A percentile compares a stretch with the other conserved stretches of the same genome.
phyloP scores from a whole-genome alignment of 2,329 filamentous ascomycete species.

The Stagonosporopsis cucurbitacearum region DNA sequence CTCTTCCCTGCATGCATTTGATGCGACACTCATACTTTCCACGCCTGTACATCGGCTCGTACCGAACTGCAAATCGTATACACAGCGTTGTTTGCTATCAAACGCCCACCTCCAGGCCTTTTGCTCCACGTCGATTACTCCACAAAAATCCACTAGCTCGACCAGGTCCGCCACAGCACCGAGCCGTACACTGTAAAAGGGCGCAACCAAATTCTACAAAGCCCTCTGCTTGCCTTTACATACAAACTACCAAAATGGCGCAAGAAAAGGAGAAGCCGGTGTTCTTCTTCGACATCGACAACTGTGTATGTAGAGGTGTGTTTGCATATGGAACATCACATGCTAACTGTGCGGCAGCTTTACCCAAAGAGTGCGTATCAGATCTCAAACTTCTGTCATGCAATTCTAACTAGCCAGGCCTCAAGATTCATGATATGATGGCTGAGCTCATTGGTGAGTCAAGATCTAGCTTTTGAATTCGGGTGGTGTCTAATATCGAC shows the following conservation, averaged over 20 bases:
- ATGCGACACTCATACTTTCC: conserved; percentile 6
- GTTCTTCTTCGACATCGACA: conserved; percentile 93
- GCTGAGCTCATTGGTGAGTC: conserved; percentile 71
- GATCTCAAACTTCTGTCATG: neutral
- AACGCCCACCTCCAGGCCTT: neutral
- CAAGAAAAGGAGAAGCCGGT: conserved; percentile 56
- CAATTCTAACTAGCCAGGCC: conserved; percentile 57
- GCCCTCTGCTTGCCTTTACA: neutral
- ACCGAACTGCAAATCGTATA: neutral
- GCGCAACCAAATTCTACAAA: conserved; percentile 9
- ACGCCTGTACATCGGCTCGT: neutral
- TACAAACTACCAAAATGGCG: conserved; percentile 26
- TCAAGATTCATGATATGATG: conserved; percentile 89
- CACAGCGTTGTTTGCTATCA: neutral
- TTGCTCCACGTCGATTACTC: neutral
- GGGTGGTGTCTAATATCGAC: neutral
- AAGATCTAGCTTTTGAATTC: conserved; percentile 1
- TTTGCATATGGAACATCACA: neutral
- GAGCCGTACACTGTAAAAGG: conserved; percentile 4
- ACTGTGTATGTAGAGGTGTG: conserved; percentile 68
- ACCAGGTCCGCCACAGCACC: conserved; percentile 6
- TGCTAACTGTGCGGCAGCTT: conserved; percentile 57
- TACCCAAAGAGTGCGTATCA: conserved; percentile 77
- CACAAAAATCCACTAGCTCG: neutral
- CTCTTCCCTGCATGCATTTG: conserved; percentile 1